Evolutionary conservation across 768 basidiomycete genomes (phyloP).

Genomic region (Mrakia blollopis): DNA sequence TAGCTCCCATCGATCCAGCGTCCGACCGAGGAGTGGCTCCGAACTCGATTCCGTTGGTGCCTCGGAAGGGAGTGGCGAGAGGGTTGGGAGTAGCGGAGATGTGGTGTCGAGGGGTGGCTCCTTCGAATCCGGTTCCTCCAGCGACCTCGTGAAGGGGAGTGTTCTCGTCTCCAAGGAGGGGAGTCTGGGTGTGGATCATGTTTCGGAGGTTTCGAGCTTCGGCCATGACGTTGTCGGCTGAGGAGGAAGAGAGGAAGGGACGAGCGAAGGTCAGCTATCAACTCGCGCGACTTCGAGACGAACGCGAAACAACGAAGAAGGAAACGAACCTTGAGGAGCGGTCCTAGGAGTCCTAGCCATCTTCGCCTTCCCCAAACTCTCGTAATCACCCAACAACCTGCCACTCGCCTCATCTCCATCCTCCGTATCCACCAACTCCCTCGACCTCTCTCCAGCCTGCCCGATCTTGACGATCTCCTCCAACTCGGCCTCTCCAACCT

Average conservation of each 20-base stretch:
- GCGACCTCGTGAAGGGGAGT: conserved; percentile 73
- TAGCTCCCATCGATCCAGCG: conserved; percentile 48
- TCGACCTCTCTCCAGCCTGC: conserved; percentile 80
- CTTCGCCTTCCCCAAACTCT: conserved; percentile 75
- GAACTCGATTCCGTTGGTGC: conserved; percentile 43
- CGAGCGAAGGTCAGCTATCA: neutral
- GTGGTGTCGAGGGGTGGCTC: conserved; percentile 88
- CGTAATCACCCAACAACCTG: conserved; percentile 85
- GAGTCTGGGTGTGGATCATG: conserved; percentile 87
- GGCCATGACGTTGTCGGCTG: conserved; percentile 89
- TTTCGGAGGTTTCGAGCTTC: conserved; percentile 94
- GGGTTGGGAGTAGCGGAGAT: conserved; percentile 94
- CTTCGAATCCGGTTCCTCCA: conserved; percentile 87
- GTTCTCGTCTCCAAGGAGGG: conserved; percentile 93
- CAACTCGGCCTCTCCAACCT: conserved; percentile 88
- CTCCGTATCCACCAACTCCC: conserved; percentile 66
- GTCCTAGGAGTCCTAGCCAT: conserved; percentile 95
- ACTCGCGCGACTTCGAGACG: neutral
- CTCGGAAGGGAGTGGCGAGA: conserved; percentile 72
- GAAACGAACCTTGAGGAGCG: conserved; percentile 76
- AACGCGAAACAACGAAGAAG: neutral
- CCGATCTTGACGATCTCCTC: conserved; percentile 99
- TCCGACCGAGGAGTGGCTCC: conserved; percentile 48
- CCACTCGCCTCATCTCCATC: conserved; percentile 74
- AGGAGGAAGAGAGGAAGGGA: neutral